Conservation (phyloP, 495 filamentous ascomycete genomes). For the Tuber melanosporum region DNA sequence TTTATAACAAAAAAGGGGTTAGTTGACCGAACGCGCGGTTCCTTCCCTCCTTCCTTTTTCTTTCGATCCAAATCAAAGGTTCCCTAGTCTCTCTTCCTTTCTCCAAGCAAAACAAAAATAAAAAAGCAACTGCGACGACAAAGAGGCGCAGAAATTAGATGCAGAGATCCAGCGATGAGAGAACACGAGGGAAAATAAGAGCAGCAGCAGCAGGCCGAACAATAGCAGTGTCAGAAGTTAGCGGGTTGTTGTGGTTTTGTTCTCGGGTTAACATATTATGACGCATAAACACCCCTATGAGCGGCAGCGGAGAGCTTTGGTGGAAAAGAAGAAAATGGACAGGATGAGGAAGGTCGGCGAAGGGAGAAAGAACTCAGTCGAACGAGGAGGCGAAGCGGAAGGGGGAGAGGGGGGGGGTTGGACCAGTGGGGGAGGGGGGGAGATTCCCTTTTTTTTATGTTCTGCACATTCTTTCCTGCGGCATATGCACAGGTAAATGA, state of each 20-base stretch:
- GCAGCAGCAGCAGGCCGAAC: conserved; percentile 29
- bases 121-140: neutral
- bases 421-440: conserved; percentile 22
- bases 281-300: conserved; percentile 41
- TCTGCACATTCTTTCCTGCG: conserved; percentile 31
- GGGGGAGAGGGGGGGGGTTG: conserved; percentile 26
- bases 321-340: conserved; percentile 21
- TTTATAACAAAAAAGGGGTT: neutral
- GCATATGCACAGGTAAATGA: conserved; percentile 35
- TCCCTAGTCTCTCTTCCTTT: neutral
- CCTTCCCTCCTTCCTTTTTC: neutral
- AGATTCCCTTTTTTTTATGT: conserved; percentile 35
- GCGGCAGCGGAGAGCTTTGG: conserved; percentile 13
- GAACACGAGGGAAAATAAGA: conserved; percentile 13
- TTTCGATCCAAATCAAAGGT: neutral
- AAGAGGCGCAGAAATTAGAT: conserved; percentile 29
- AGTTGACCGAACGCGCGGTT: neutral
- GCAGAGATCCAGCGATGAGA: conserved; percentile 20
- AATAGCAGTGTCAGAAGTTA: conserved; percentile 23
- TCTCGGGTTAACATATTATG: conserved; percentile 35
- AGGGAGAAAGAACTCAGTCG: conserved; percentile 30
- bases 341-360: conserved; percentile 12
- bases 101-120: neutral
- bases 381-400: conserved; percentile 24
- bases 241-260: conserved; percentile 36